A percentile compares a stretch with the other conserved stretches of the same genome.
Conservation (phyloP, 2,329 filamentous ascomycete genomes). For the Graphiopsis chlorocephala region DNA sequence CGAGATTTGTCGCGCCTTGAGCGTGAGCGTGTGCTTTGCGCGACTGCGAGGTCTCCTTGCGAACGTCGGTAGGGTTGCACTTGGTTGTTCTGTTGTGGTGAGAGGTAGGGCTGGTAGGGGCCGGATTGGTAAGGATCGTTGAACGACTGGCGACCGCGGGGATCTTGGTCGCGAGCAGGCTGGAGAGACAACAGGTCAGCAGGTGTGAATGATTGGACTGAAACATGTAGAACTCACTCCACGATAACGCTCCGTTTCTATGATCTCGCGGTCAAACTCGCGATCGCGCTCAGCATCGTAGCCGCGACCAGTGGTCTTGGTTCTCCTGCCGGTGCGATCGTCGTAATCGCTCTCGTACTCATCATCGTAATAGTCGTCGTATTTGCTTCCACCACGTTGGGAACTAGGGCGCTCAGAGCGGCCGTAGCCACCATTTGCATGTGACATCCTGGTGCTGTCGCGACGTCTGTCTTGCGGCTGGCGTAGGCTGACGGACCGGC, state of each 20-base stretch:
- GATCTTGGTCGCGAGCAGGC: constrained; percentile 25
- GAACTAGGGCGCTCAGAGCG: constrained; percentile 28
- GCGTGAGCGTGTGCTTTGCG: constrained; percentile 23
- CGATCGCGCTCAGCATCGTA: constrained; percentile 24
- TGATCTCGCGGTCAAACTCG: constrained; percentile 31
- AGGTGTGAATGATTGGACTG: not conserved
- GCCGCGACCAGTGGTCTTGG: constrained; percentile 21
- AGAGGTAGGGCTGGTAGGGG: constrained; percentile 11
- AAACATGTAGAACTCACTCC: constrained; percentile 29
- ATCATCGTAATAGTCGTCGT: constrained; percentile 17
- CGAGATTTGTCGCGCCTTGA: constrained; percentile 23
- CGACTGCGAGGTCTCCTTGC: constrained; percentile 20
- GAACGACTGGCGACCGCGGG: constrained; percentile 17
- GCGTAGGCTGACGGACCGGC: constrained; percentile 13
- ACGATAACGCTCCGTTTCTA: constrained; percentile 32
- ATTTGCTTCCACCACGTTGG: not conserved
- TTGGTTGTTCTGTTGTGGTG: constrained; percentile 15
- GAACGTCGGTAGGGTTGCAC: constrained; percentile 27
- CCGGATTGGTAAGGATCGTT: constrained; percentile 14
- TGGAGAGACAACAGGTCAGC: constrained; percentile 6
- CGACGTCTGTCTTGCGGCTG: constrained; percentile 22
- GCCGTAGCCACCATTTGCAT: constrained; percentile 30
- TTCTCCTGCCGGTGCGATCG: constrained; percentile 14
- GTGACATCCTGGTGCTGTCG: constrained; percentile 23
- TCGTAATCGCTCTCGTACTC: constrained; percentile 19